Conservation (phyloP, 257 asterid species). For the Schizonepeta tenuifolia region DNA sequence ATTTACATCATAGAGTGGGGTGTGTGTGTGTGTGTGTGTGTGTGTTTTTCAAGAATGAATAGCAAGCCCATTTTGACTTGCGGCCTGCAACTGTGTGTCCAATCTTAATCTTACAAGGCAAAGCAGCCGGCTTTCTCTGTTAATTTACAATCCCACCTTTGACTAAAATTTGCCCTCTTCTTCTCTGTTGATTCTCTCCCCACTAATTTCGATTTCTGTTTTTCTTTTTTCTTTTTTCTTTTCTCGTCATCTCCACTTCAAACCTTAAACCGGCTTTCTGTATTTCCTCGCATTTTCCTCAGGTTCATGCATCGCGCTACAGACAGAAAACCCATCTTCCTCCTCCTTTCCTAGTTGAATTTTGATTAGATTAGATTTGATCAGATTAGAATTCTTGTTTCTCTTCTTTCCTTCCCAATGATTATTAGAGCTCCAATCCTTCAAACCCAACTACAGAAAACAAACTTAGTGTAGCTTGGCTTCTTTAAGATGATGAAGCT, state of each 20-base stretch:
- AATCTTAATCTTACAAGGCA: slow-evolving; percentile 12
- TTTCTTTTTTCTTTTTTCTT: neutral
- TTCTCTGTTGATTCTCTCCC: neutral
- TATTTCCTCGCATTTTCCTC: slow-evolving; percentile 36
- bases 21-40: neutral
- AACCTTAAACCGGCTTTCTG: neutral
- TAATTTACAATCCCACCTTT: slow-evolving; percentile 5
- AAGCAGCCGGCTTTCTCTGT: no score
- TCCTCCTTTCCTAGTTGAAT: slow-evolving; percentile 12
- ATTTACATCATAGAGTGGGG: neutral
- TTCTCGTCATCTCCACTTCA: neutral
- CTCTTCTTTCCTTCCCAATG: slow-evolving; percentile 18
- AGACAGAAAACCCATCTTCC: slow-evolving; percentile 11
- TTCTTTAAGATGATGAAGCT: slow-evolving; percentile 43
- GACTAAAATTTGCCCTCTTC: slow-evolving; percentile 13
- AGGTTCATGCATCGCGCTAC: slow-evolving; percentile 9
- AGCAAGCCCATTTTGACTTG: slow-evolving; percentile 26
- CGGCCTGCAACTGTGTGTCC: neutral
- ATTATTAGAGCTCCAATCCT: slow-evolving; percentile 13
- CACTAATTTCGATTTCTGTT: neutral
- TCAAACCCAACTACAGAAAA: neutral
- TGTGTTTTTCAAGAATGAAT: neutral
- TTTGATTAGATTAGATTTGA: neutral
- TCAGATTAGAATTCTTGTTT: slow-evolving; percentile 4
- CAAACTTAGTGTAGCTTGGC: neutral